phyloP scores from a whole-genome alignment of 2,329 filamentous ascomycete species.

The Cladobotryum mycophilum region DNA sequence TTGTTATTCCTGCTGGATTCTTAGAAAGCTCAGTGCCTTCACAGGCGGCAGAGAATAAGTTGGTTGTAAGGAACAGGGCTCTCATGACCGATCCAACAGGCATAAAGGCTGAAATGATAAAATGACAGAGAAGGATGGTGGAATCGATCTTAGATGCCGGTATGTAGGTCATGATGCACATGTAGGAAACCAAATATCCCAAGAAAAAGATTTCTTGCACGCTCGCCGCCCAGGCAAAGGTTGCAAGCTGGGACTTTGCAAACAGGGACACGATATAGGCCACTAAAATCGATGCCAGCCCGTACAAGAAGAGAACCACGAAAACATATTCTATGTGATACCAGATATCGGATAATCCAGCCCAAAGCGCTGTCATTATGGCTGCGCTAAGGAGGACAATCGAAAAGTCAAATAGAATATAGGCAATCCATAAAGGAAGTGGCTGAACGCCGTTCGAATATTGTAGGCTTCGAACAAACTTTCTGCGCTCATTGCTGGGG shows the following conservation, averaged over 20 bases:
- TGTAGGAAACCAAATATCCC: conserved; percentile 64
- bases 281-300: conserved; percentile 67
- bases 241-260: conserved; percentile 69
- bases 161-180: conserved; percentile 68
- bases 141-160: conserved; percentile 62
- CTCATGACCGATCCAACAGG: conserved; percentile 72
- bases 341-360: conserved; percentile 58
- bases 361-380: conserved; percentile 63
- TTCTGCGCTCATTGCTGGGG: conserved; percentile 73
- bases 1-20: conserved; percentile 63
- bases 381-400: conserved; percentile 62
- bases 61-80: conserved; percentile 69
- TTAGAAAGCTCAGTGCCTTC: conserved; percentile 54
- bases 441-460: conserved; percentile 88
- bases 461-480: conserved; percentile 75
- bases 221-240: conserved; percentile 77
- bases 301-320: conserved; percentile 73
- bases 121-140: conserved; percentile 64
- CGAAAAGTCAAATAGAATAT: conserved; percentile 71
- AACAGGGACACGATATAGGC: conserved; percentile 79
- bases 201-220: conserved; percentile 68
- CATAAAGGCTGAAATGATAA: conserved; percentile 64
- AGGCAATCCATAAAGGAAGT: conserved; percentile 78
- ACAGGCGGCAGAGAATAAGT: conserved; percentile 78
- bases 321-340: conserved; percentile 79